These are phyloP conservation scores for Kodamaea kakaduensis DNA, from an alignment of 805 yeast genomes.

Conservation along the genomic window DNA sequence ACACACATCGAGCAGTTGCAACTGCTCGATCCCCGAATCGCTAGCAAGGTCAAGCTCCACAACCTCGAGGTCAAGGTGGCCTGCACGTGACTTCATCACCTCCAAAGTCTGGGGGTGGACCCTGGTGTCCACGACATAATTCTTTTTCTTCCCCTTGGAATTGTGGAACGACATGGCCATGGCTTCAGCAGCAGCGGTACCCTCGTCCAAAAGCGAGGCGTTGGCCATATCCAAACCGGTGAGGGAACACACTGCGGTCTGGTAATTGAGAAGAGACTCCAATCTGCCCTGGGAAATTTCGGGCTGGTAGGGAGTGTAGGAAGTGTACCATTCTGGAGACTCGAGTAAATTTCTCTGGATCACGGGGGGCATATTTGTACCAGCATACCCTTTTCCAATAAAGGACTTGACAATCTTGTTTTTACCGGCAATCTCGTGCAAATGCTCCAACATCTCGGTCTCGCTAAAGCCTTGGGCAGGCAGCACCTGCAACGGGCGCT, in stretches of 20 bases:
- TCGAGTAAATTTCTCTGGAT: constrained; percentile 90
- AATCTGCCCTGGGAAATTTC: constrained; percentile 96
- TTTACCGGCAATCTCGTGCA: constrained; percentile 65
- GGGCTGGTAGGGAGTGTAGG: constrained; percentile 98
- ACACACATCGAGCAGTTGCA: constrained; percentile 43
- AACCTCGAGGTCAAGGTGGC: constrained; percentile 64
- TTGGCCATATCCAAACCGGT: constrained; percentile 95
- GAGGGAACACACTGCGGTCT: constrained; percentile 84
- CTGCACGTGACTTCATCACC: constrained; percentile 77
- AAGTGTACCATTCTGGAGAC: constrained; percentile 97
- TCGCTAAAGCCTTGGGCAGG: constrained; percentile 80
- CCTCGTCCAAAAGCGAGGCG: constrained; percentile 93
- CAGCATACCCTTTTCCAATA: constrained; percentile 94
- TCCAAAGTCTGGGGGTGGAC: constrained; percentile 83
- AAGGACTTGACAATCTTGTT: constrained; percentile 71
- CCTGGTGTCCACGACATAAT: constrained; percentile 68
- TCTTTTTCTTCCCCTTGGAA: constrained; percentile 59
- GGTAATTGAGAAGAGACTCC: constrained; percentile 85
- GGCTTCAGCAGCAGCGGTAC: constrained; percentile 97
- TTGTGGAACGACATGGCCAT: constrained; percentile 77
- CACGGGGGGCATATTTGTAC: constrained; percentile 85
- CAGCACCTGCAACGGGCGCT: constrained; percentile 60
- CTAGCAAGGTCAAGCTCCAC: constrained; percentile 53
- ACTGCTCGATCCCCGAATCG: constrained; percentile 25
- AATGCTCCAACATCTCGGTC: constrained; percentile 67